These are phyloP conservation scores for Leishmania braziliensis DNA, from an alignment of 208 protist species.

Conservation along the genomic window DNA sequence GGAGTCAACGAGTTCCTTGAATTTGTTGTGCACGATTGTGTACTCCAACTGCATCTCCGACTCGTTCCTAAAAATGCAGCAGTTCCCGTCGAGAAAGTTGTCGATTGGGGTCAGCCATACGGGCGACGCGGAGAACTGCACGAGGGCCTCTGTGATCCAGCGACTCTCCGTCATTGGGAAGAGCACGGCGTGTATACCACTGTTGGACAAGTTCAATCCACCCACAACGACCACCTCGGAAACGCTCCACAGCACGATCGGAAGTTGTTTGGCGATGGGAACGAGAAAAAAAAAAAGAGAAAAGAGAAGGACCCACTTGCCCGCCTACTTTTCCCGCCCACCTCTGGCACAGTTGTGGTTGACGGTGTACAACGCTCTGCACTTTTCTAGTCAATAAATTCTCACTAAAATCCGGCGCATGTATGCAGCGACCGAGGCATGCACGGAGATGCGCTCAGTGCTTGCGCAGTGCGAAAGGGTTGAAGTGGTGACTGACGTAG, in stretches of 20 bases:
- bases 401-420: neutral
- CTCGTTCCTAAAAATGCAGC: conserved; percentile 86
- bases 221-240: neutral
- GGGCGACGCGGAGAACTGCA: conserved; percentile 86
- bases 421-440: neutral
- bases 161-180: conserved; percentile 42
- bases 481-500: neutral
- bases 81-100: conserved; percentile 93
- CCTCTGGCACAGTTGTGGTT: neutral
- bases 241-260: neutral
- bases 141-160: conserved; percentile 84
- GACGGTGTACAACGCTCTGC: neutral
- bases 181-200: no score
- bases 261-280: neutral
- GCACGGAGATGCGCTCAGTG: neutral
- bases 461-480: neutral
- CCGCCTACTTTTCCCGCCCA: neutral
- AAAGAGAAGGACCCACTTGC: neutral
- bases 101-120: conserved; percentile 84
- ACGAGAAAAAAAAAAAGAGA: neutral
- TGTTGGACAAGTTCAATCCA: neutral
- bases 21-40: conserved; percentile 82
- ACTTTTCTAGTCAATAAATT: neutral
- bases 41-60: conserved; percentile 91
- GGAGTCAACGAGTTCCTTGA: conserved; percentile 78